Conservation (phyloP, 2,329 filamentous ascomycete genomes). For the Neobulgaria alba region DNA sequence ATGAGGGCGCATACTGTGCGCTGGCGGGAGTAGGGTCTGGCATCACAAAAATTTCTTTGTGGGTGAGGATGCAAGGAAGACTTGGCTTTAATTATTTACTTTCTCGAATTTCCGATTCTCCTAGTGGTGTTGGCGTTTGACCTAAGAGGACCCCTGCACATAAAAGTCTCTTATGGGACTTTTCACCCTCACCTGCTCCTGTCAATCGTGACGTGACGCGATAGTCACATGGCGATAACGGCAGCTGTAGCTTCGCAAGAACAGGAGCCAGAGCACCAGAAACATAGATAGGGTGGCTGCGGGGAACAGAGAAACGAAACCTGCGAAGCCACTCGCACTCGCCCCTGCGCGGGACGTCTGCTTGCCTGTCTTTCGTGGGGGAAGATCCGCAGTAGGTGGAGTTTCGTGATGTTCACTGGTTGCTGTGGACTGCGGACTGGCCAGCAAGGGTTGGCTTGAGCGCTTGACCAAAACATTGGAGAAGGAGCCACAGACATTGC, state of each 20-base stretch:
- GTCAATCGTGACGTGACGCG: too few species aligned
- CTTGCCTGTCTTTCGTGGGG: too few species aligned
- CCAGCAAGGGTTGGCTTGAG: background rate
- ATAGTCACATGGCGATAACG: too few species aligned
- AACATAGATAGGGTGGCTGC: too few species aligned
- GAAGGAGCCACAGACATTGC: slow-evolving; percentile 2
- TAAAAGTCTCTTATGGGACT: too few species aligned
- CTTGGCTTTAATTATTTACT: background rate
- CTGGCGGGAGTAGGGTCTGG: background rate
- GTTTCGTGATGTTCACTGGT: background rate
- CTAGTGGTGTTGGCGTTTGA: background rate
- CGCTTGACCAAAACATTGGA: slow-evolving; percentile 6
- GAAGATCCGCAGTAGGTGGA: too few species aligned
- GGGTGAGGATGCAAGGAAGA: background rate
- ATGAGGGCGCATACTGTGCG: slow-evolving; percentile 13
- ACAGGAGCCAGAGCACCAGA: too few species aligned
- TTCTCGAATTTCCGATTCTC: background rate
- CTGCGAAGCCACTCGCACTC: too few species aligned
- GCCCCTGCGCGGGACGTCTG: too few species aligned
- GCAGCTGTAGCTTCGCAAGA: too few species aligned
- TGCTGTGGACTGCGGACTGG: background rate
- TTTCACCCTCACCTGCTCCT: slow-evolving; percentile 1
- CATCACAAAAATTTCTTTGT: background rate
- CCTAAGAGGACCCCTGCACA: slow-evolving; percentile 1
- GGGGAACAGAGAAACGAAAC: too few species aligned